phyloP scores from a whole-genome alignment of 78 protist species.

The Emiliania huxleyi region DNA sequence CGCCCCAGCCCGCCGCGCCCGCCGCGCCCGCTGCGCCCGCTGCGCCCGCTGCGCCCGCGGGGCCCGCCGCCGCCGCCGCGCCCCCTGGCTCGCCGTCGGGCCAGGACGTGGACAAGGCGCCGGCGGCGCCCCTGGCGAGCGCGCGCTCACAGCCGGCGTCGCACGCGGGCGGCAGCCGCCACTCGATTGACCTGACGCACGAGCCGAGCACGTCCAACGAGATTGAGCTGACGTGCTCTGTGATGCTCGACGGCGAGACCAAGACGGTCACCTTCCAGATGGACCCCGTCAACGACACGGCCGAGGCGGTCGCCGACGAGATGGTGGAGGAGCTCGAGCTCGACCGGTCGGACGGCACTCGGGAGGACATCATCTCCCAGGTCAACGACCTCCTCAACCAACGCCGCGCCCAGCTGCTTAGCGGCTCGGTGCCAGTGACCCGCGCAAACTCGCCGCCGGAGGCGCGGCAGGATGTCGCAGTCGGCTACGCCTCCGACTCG shows the following conservation, averaged over 20 bases:
- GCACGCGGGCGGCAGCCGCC: too few species aligned
- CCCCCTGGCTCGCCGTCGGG: not conserved
- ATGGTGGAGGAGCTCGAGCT: not conserved
- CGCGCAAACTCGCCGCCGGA: too few species aligned
- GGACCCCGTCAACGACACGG: not conserved
- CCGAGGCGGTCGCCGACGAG: not conserved
- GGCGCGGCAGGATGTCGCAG: too few species aligned
- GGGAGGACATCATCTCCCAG: not conserved
- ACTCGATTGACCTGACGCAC: too few species aligned
- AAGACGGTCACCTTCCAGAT: not conserved
- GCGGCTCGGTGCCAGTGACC: too few species aligned
- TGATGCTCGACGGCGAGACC: not conserved
- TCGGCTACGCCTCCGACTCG: too few species aligned
- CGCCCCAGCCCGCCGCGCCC: not conserved
- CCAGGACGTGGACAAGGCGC: too few species aligned
- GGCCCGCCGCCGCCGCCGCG: not conserved
- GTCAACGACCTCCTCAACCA: too few species aligned
- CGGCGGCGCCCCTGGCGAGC: too few species aligned
- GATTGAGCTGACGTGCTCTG: not conserved
- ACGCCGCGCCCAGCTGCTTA: too few species aligned
- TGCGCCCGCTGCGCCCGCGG: not conserved
- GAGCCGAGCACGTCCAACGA: too few species aligned
- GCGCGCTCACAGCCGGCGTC: not conserved
- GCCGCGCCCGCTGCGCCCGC: not conserved
- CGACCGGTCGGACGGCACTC: not conserved